Evolutionary conservation across 352 stramenopile species (phyloP), one percentile per base, ranked within the genome.

Genomic region (Peronospora belbahrii): DNA sequence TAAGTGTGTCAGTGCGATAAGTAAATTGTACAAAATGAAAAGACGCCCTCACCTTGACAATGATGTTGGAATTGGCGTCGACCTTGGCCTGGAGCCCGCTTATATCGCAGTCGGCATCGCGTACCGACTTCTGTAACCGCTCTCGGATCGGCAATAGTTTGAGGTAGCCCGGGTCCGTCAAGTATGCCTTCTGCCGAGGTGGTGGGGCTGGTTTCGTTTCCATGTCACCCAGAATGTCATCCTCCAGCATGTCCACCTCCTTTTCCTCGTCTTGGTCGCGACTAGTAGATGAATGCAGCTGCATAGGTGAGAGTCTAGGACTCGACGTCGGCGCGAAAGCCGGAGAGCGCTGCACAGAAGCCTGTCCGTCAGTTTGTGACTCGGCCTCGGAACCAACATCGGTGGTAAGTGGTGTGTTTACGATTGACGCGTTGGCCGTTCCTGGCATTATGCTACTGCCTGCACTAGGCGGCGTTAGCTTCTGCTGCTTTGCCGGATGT

Each of bases 181-280:
- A 54, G 53, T 84, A 86, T 15, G 60, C 60, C 39, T 56, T 70
- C 25, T 60, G 52, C 11, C 28, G 43, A 40, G 42, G 47, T 38
- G 58, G 52, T 22, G 60, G 52, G 14, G 63, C 46, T 6, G 60
- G 59, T 44, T 86, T 86, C 10, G 74, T 76, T 14, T 88, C 78
- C 75, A 90, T 67, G 20, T 65, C 78, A 11, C 69, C 69, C 15
- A 90, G 67, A 11, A 90, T 72, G 17, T 90, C 78, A 35, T 90
- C 64, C 42, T 90, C 78, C 15, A 90, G 60, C 43, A 86, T 68
- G 37, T 90, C 78, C 18, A 88, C 75, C 6, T 86, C 74, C 27
- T 87, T 84, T 42, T 87, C 75, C 15, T 85, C 73, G 31, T 83
- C 68, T 15, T 63, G 45, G 27, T 63, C 60, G 34, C 44, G 37